Evolutionary conservation across 2,329 filamentous ascomycete genomes (phyloP).

Genomic region (Curvularia sp.): DNA sequence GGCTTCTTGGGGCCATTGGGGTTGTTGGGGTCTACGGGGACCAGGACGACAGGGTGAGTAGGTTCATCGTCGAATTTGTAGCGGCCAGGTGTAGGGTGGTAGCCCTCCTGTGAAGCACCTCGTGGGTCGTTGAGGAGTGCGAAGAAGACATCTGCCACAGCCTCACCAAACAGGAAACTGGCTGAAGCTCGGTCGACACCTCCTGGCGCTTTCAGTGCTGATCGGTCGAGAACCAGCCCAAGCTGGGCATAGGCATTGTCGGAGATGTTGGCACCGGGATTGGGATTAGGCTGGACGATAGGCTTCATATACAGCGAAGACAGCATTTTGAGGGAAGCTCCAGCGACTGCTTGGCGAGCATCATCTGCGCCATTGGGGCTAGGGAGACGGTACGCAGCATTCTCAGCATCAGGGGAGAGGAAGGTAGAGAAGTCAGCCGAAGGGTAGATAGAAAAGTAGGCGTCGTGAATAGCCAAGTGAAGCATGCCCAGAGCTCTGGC

Average conservation of each 20-base stretch:
- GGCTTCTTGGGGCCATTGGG: constrained; percentile 29
- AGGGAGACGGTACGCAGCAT: constrained; percentile 22
- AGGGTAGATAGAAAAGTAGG: constrained; percentile 35
- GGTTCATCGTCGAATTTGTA: constrained; percentile 38
- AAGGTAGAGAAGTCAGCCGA: constrained; percentile 25
- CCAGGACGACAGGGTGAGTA: constrained; percentile 31
- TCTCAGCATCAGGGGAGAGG: constrained; percentile 12
- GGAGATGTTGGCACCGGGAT: constrained; percentile 14
- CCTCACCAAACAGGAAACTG: constrained; percentile 33
- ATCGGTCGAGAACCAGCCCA: constrained; percentile 13
- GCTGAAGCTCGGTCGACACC: constrained; percentile 20
- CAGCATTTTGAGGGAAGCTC: constrained; percentile 31
- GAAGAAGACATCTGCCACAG: constrained; percentile 28
- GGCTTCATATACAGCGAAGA: constrained; percentile 23
- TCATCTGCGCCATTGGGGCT: constrained; percentile 19
- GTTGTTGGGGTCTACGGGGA: constrained; percentile 34
- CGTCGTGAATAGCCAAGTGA: constrained; percentile 36
- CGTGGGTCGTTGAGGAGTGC: constrained; percentile 25
- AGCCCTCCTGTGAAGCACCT: constrained; percentile 21
- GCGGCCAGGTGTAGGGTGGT: constrained; percentile 25
- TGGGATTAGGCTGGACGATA: constrained; percentile 1
- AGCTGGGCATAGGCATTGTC: constrained; percentile 22
- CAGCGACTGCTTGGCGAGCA: constrained; percentile 32
- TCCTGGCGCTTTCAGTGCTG: constrained; percentile 11
- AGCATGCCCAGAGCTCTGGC: constrained; percentile 31